Conservation (phyloP, 2,329 filamentous ascomycete species). For the Annulohypoxylon truncatum region DNA sequence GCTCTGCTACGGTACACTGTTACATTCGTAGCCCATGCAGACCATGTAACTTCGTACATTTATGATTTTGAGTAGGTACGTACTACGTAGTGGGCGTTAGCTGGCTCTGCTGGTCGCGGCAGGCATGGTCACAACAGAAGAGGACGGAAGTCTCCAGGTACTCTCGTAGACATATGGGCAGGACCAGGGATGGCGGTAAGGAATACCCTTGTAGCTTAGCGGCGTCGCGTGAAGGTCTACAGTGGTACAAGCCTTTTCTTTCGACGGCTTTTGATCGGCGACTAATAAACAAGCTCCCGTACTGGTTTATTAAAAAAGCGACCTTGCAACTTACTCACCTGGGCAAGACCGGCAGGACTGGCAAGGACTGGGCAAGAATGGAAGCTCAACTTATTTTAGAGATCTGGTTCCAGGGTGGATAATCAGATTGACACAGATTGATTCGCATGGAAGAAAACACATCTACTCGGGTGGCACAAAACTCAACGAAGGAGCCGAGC, state of each 20-base stretch:
- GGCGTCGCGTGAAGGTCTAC: conserved; percentile 29
- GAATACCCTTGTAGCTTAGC: conserved; percentile 12
- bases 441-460: conserved; percentile 16
- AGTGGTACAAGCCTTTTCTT: conserved; percentile 11
- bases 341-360: neutral
- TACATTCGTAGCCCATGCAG: neutral
- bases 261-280: conserved; percentile 45
- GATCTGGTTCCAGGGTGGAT: conserved; percentile 7
- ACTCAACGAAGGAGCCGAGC: conserved; percentile 24
- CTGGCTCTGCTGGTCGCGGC: neutral
- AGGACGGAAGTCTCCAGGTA: neutral
- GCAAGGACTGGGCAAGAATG: conserved; percentile 3
- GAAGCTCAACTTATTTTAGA: conserved; percentile 18
- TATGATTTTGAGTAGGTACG: conserved; percentile 6
- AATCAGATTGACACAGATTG: neutral
- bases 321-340: conserved; percentile 19
- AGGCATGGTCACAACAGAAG: conserved; percentile 5
- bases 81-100: neutral
- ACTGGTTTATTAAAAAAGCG: conserved; percentile 37
- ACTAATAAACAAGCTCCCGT: conserved; percentile 39
- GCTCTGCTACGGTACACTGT: conserved; percentile 15
- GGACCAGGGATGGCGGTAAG: conserved; percentile 27
- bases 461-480: conserved; percentile 28
- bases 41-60: neutral
- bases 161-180: neutral